These are phyloP conservation scores for Miscanthus sacchariflorus DNA, from an alignment of 202 grass and related monocot genomes.

Conservation along the genomic window DNA sequence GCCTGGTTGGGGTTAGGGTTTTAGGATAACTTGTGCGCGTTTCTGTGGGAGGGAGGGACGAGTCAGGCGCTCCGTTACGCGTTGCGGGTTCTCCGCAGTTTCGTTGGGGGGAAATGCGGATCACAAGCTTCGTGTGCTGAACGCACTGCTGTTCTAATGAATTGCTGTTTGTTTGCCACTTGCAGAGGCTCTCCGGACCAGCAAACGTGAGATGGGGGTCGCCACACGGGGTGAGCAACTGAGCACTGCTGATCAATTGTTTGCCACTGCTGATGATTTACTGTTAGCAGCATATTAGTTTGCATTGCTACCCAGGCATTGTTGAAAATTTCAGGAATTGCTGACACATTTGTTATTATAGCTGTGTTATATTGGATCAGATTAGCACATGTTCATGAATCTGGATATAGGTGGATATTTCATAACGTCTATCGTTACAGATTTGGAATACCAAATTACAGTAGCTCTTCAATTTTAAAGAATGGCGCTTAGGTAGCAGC, in stretches of 20 bases:
- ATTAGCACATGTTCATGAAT: neutral
- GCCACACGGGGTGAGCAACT: constrained; percentile 76
- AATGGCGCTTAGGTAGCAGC: neutral
- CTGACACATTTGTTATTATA: neutral
- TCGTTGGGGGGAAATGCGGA: neutral
- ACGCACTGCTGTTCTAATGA: neutral
- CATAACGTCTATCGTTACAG: neutral
- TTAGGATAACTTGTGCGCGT: constrained; percentile 3
- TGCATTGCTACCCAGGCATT: neutral
- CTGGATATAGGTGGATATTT: neutral
- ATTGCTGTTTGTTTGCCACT: constrained; percentile 29
- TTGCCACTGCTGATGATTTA: neutral
- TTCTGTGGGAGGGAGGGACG: neutral
- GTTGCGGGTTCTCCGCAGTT: neutral
- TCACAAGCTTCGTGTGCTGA: constrained; percentile 4
- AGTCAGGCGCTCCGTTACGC: neutral
- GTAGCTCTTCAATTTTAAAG: neutral
- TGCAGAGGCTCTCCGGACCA: constrained; percentile 94
- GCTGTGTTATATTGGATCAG: constrained; percentile 1
- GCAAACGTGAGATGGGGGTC: constrained; percentile 93
- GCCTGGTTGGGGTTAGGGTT: constrained; percentile 33
- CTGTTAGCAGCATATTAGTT: neutral
- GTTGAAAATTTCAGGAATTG: neutral
- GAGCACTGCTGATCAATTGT: neutral
- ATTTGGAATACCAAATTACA: constrained; percentile 12